Evolutionary conservation across 192 early-diverging fungal genomes (phyloP).

Genomic region (Backusella tarrabulga): DNA sequence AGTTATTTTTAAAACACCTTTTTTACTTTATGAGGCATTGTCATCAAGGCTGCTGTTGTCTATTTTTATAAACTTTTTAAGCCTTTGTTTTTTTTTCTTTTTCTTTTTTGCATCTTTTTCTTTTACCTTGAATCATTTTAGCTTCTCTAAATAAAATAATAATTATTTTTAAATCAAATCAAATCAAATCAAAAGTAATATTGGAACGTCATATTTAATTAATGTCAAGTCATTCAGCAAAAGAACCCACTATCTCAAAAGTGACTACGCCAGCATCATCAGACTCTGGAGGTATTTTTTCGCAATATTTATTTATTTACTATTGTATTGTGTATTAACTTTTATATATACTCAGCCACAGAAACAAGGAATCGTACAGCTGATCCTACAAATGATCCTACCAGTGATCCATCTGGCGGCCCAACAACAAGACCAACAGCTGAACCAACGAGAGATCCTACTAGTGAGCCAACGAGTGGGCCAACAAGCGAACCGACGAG

Average conservation of each 20-base stretch:
- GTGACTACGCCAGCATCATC: not conserved
- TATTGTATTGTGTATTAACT: not conserved
- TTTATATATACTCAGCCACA: not conserved
- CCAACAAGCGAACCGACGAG: not conserved
- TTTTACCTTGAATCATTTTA: not conserved
- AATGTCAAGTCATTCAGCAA: not conserved
- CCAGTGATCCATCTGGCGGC: not conserved
- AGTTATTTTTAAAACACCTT: conserved; percentile 6
- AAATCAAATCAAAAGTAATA: not conserved
- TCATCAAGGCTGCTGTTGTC: not conserved
- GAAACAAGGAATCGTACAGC: not conserved
- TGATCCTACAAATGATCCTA: not conserved
- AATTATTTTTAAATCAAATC: not conserved
- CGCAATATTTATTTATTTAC: not conserved
- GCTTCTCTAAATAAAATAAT: not conserved
- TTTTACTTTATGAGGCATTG: not conserved
- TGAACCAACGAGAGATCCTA: not conserved
- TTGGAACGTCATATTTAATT: not conserved
- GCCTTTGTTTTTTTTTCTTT: not conserved
- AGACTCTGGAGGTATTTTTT: not conserved
- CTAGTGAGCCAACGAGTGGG: not conserved
- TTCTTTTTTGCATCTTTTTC: not conserved
- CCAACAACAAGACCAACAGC: no score
- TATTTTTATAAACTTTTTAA: not conserved
- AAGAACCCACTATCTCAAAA: not conserved